A percentile compares a stretch with the other conserved stretches of the same genome.
phyloP scores from a whole-genome alignment of 192 early-diverging fungal species.

The Backusella mclennaniae region DNA sequence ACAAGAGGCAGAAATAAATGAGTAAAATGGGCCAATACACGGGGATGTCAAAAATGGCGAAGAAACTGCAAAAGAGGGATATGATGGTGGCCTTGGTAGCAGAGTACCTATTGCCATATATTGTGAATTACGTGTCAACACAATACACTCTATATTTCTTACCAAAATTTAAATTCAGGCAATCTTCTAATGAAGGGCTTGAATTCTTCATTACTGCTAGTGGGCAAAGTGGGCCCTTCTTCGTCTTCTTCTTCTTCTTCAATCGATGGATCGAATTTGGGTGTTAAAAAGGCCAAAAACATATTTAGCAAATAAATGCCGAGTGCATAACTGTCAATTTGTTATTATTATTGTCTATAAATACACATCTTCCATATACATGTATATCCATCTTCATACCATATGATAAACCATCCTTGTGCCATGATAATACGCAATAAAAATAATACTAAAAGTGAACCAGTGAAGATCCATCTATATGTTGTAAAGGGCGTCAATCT shows the following conservation, averaged over 20 bases:
- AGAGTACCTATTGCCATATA: conserved; percentile 59
- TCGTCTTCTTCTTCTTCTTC: conserved; percentile 66
- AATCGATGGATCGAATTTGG: conserved; percentile 92
- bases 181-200: conserved; percentile 93
- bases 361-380: neutral
- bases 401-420: conserved; percentile 94
- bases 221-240: conserved; percentile 73
- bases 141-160: conserved; percentile 8
- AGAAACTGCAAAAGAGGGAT: conserved; percentile 85
- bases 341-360: neutral
- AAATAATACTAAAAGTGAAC: conserved; percentile 59
- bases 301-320: conserved; percentile 93
- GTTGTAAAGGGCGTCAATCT: conserved; percentile 71
- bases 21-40: conserved; percentile 99
- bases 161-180: conserved; percentile 99
- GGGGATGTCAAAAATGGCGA: conserved; percentile 87
- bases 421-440: conserved; percentile 72
- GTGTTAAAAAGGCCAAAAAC: conserved; percentile 93
- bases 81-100: conserved; percentile 79
- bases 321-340: conserved; percentile 31
- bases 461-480: conserved; percentile 77
- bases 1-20: conserved; percentile 93
- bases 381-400: conserved; percentile 57
- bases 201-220: conserved; percentile 92
- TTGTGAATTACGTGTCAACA: neutral